phyloP scores from a whole-genome alignment of 345 rosid species.

The Eucalyptus virginea region DNA sequence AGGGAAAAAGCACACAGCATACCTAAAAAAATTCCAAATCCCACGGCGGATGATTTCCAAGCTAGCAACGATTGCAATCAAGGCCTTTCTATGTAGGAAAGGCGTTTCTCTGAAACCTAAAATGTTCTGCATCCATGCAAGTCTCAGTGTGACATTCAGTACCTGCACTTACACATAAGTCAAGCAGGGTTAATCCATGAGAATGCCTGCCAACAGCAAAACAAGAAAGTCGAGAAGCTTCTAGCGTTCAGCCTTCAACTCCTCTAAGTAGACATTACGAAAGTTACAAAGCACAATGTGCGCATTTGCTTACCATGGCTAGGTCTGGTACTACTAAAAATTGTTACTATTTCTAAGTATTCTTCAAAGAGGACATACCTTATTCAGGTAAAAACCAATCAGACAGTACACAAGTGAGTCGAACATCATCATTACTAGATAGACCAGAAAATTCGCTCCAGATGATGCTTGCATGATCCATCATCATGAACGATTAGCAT shows the following conservation, averaged over 20 bases:
- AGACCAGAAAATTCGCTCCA: constrained; percentile 85
- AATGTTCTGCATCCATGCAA: constrained; percentile 73
- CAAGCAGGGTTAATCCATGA: neutral
- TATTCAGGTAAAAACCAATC: constrained; percentile 82
- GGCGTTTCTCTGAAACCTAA: constrained; percentile 40
- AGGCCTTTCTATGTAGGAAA: constrained; percentile 36
- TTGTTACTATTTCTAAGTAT: neutral
- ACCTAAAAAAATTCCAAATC: constrained; percentile 92
- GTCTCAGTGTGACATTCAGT: constrained; percentile 47
- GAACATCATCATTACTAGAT: constrained; percentile 77
- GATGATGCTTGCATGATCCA: constrained; percentile 59
- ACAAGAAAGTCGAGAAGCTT: neutral
- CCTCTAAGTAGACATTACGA: neutral
- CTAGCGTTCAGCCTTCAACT: neutral
- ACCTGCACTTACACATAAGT: constrained; percentile 15
- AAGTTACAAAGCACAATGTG: neutral
- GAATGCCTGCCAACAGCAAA: neutral
- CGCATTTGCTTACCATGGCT: constrained; percentile 41
- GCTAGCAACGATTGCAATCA: constrained; percentile 37
- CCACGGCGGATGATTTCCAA: constrained; percentile 77
- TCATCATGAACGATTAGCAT: neutral
- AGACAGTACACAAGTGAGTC: constrained; percentile 33
- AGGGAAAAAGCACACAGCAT: neutral
- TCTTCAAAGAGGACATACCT: constrained; percentile 24
- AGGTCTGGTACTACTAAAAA: neutral